Evolutionary conservation across 148 eudicot species (phyloP), one percentile per base, ranked within the genome.

Genomic region (Rhododendron molle): DNA sequence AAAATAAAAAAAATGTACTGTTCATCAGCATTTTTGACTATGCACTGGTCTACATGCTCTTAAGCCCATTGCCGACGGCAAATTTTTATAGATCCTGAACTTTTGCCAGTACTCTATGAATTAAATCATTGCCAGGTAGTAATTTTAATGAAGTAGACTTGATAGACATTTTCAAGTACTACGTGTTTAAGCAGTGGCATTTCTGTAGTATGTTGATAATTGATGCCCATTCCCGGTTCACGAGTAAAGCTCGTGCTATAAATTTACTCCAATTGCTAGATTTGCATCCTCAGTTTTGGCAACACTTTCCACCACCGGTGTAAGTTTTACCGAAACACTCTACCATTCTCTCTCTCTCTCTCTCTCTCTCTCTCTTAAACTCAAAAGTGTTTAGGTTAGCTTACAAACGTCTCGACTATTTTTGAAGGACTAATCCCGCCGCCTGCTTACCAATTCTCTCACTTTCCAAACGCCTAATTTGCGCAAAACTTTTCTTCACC

Each of bases 221-320:
- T 69, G 43, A 18, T 28, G 85, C 32, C 78, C 40, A 46, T 12
- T 83, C 47, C 32, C n/a, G 47, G 13, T 28, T 26, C 46, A 38
- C 78, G 9, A 16, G 46, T 26, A n/a, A 18, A 36, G 12, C 46
- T 82, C 14, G 13, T 46, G 43, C 85, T 83, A 83, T 83, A 83
- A 83, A 83, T 83, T 69, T 74, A 1, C 81, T 44, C n/a, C n/a
- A 40, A 43, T 21, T 44, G 15, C 81, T 23, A 69, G 78, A 83
- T 83, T 83, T 69, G 44, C 26, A 69, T 26, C 46, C 50, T 58
- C 73, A 58, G 34, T 82, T 23, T 65, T 5, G 84, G 84, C 84
- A 43, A 11, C 36, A 43, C 14, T 62, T 71, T 28, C 34, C 34
- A 32, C 34, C 34, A 32, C 34, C 34, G 0, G 34, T 32, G 80